phyloP scores from a whole-genome alignment of 306 rosid genomes.

The Herpetospermum pedunculosum region DNA sequence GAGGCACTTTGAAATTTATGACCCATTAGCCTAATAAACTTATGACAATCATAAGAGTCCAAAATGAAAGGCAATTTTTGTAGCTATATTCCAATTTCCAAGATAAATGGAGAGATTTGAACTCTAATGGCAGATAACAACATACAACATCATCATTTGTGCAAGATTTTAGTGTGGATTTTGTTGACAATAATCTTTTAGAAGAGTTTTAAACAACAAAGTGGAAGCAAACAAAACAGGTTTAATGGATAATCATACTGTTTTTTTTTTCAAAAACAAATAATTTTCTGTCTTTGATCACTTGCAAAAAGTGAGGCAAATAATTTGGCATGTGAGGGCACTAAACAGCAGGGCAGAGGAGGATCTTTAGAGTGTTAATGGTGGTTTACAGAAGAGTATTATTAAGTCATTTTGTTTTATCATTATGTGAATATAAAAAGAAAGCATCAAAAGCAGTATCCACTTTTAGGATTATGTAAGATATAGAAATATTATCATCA shows the following conservation, averaged over 20 bases:
- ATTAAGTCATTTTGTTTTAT: not conserved
- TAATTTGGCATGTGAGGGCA: not conserved
- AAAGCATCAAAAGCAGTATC: not conserved
- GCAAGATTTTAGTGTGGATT: not conserved
- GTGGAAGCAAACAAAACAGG: constrained; percentile 2
- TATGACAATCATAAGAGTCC: not conserved
- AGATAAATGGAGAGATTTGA: not conserved
- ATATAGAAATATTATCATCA: not conserved
- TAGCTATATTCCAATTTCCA: not conserved
- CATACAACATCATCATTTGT: not conserved
- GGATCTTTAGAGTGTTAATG: not conserved
- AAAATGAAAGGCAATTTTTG: not conserved
- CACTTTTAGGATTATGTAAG: constrained; percentile 2
- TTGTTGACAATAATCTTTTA: not conserved
- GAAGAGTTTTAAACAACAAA: not conserved
- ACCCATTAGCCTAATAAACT: not conserved
- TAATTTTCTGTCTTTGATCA: not conserved
- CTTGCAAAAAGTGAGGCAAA: not conserved
- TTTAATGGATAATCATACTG: not conserved
- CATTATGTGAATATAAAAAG: not conserved
- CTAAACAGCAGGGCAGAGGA: not conserved
- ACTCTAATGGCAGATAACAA: not conserved
- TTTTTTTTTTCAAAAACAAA: too few species aligned
- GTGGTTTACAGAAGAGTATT: not conserved
- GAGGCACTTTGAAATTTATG: not conserved